Evolutionary conservation across 2,329 filamentous ascomycete species (phyloP), one percentile per base, ranked within the genome.

Genomic region (Didymella arachidicola): DNA sequence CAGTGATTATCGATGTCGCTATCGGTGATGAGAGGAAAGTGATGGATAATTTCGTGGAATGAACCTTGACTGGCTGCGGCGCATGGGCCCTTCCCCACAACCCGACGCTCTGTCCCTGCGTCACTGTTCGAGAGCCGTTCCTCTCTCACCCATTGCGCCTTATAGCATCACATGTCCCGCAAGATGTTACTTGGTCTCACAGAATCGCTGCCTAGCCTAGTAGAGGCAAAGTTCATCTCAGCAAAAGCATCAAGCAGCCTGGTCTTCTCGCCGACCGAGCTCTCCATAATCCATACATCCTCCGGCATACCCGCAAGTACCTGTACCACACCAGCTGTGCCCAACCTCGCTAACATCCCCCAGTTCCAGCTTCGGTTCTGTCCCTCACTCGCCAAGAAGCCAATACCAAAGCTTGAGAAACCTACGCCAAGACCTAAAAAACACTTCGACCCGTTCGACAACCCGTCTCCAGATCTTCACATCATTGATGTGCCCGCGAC

Each of bases 301-400:
- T 57, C 67, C 29, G 72, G 73, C 55, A 66, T 78, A 60, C 77
- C 77, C 53, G 78, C 78, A 62, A 61, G 75, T 69, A 61, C 52
- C 36, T 55, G 57, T 36, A 32, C 30, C 38, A 57, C 53, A 62
- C 18, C n/a, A 30, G 1, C 41, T 27, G 38, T 53, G 58, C 16
- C 38, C 49, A 19, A 32, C 19, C 29, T 27, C 22, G 49, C 66
- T 72, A 42, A 73, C 60, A 47, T 16, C 10, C 34, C 22, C 27
- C 46, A 91, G 88, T 90, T 91, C 71, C 89, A 92, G 77, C 79
- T 92, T 2, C 87, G 89, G 50, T 92, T 86, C 79, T 89, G 88
- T 8, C 88, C 88, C 0, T 78, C 88, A 0, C 81, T 92, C 4
- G 87, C 87, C 46, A 85, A 85, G 68, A 92, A 92, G 69, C 88